A percentile compares a stretch with the other conserved stretches of the same genome.
Evolutionary conservation across 2,329 filamentous ascomycete species (phyloP).

Genomic region (Arthrobotrys entomopaga): DNA sequence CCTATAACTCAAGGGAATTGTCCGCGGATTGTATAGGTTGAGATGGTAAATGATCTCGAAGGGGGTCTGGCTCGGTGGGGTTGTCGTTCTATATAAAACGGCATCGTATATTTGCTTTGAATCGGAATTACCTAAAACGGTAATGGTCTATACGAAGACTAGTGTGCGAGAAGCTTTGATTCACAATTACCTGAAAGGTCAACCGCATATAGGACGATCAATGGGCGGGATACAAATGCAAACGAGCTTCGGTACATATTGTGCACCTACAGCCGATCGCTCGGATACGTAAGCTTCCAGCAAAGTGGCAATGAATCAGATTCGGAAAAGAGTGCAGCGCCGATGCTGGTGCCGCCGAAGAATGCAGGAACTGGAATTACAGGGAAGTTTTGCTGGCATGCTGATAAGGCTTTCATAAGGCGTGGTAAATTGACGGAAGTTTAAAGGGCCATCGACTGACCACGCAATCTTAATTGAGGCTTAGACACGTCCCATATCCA

Average conservation of each 20-base stretch:
- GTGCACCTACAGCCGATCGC: slow-evolving; percentile 8
- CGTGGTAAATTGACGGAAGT: neutral
- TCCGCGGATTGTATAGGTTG: too few species aligned
- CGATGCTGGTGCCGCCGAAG: slow-evolving; percentile 4
- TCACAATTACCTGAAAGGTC: too few species aligned
- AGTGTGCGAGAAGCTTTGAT: slow-evolving; percentile 11
- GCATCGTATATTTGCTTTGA: neutral
- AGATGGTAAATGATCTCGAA: too few species aligned
- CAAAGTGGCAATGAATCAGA: neutral
- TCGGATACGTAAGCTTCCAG: slow-evolving; percentile 33
- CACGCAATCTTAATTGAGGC: slow-evolving; percentile 20
- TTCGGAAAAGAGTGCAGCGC: neutral
- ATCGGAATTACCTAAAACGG: slow-evolving; percentile 21
- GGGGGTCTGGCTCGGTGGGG: too few species aligned
- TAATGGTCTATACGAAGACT: slow-evolving; percentile 39
- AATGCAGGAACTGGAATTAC: neutral
- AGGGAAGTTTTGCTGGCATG: neutral
- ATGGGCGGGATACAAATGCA: too few species aligned
- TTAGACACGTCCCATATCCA: slow-evolving; percentile 14
- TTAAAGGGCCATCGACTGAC: neutral
- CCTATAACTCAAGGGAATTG: too few species aligned
- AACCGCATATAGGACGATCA: too few species aligned
- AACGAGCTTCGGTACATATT: too few species aligned
- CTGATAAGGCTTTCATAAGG: neutral
- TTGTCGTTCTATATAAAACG: too few species aligned